phyloP scores from a whole-genome alignment of 768 basidiomycete species.

The Filobasidium wieringae region DNA sequence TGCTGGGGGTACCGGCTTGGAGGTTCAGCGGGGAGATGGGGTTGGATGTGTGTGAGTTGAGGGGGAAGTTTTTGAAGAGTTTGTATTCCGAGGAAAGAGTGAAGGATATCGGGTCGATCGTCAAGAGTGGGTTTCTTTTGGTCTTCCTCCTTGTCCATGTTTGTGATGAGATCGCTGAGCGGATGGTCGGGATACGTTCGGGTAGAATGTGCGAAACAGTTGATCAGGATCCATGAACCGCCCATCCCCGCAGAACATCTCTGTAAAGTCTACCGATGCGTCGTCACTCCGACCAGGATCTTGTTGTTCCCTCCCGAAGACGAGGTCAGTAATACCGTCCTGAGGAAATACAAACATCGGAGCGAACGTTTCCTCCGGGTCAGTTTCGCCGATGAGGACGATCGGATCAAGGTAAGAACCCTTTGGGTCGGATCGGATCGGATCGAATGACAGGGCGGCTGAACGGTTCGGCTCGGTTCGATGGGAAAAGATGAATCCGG shows the following conservation, averaged over 20 bases:
- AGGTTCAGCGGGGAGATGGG: background rate
- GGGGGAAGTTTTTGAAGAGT: constrained; percentile 26
- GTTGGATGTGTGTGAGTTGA: constrained; percentile 15
- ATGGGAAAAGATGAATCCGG: constrained; percentile 18
- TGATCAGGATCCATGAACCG: background rate
- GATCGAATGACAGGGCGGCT: background rate
- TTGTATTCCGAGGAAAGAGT: constrained; percentile 31
- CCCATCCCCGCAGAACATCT: background rate
- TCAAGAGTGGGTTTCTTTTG: constrained; percentile 23
- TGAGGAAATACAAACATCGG: constrained; percentile 23
- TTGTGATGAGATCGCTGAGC: too few species aligned
- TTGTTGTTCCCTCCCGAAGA: constrained; percentile 30
- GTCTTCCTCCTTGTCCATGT: too few species aligned
- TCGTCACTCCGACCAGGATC: constrained; percentile 32
- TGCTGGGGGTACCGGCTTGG: background rate
- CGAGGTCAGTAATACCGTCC: constrained; percentile 36
- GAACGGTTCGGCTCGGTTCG: background rate
- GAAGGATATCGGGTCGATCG: constrained; percentile 19
- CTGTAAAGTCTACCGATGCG: constrained; percentile 14
- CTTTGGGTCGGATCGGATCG: background rate
- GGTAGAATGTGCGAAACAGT: background rate
- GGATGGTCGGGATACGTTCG: too few species aligned
- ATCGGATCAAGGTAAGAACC: constrained; percentile 25
- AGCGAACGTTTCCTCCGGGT: constrained; percentile 30
- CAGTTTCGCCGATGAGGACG: constrained; percentile 35